phyloP scores from a whole-genome alignment of 2,329 filamentous ascomycete species.

The Arthrinium phaeospermum region DNA sequence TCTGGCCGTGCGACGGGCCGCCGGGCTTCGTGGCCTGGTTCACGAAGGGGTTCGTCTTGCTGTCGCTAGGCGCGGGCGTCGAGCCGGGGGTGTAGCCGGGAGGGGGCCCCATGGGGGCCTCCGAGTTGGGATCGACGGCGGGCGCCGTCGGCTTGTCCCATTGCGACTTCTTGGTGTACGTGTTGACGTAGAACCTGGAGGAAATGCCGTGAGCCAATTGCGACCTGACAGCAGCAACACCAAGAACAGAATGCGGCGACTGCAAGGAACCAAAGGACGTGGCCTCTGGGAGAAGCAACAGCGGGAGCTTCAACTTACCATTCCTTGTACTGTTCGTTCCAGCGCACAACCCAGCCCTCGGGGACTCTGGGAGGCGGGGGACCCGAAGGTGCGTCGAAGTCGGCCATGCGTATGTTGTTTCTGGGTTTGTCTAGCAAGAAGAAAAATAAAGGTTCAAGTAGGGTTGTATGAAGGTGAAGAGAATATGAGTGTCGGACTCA shows the following conservation, averaged over 20 bases:
- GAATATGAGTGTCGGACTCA: neutral
- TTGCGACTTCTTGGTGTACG: conserved; percentile 85
- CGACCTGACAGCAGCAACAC: no score
- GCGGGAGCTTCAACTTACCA: conserved; percentile 49
- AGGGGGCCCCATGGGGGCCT: conserved; percentile 64
- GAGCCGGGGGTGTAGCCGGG: conserved; percentile 66
- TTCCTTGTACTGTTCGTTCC: conserved; percentile 87
- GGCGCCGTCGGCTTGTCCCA: conserved; percentile 84
- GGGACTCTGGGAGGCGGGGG: conserved; percentile 67
- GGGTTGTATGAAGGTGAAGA: neutral
- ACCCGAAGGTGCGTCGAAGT: conserved; percentile 59
- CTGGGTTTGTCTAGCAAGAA: neutral
- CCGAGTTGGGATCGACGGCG: conserved; percentile 57
- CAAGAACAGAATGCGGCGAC: neutral
- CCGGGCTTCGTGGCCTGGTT: conserved; percentile 36
- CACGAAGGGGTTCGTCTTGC: conserved; percentile 76
- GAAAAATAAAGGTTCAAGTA: neutral
- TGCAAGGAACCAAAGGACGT: neutral
- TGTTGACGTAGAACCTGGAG: conserved; percentile 86
- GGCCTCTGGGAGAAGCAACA: neutral
- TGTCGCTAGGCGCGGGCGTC: conserved; percentile 52
- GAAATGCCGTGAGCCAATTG: neutral
- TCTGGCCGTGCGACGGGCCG: conserved; percentile 24
- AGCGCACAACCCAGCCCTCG: conserved; percentile 84
- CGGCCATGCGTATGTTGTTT: conserved; percentile 49